Base-by-base conservation (phyloP, 2,329 filamentous ascomycete species). In the Fusarium mexicanum region DNA sequence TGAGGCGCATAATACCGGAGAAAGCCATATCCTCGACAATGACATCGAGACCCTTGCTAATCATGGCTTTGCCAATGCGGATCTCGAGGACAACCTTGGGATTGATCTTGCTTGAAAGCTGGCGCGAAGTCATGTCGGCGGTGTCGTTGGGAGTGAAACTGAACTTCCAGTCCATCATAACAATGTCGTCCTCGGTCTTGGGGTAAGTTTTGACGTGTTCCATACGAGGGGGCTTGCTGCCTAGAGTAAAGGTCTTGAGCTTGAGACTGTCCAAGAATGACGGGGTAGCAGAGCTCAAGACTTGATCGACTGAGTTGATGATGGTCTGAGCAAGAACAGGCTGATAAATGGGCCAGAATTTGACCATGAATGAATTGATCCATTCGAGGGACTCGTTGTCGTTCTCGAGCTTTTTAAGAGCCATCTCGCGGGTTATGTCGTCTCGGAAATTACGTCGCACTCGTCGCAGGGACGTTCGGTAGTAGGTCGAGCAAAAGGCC, bases 91-190 rank as follows among this genome's bases (percentile, higher is more conserved):
- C 94, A 65, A 99, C 88, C 85, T 98, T 99, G 63, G 96, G 96
- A 80, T 99, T 98, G 83, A 98, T 90, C 87, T 98, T 98, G 87
- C 95, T 95, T 86, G 94, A 96, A 79, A 98, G 85, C 82, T 99
- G 96, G 69, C 93, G 91, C 5, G 92, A 87, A 5, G 96, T 99
- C 89, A 99, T 91, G 82, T 99, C 96, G 75, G 93, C 91, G 6
- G 90, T 93, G 82, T 99, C 97, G 76, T 96, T 98, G 40, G 96
- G 96, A 0, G 94, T 98, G 85, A 99, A 99, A 87, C 96, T 98
- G 84, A 99, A 99, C 80, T 97, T 98, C 96, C 96, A 99, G 82
- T 99, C 96, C 96, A 99, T 99, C 79, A 98, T 90, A 47, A 99
- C 94, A 67, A 95, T 92, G 80, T 99, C 96, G 73, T 98, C 95